phyloP scores from a whole-genome alignment of 2,329 filamentous ascomycete genomes.

The Daldinia sp. region DNA sequence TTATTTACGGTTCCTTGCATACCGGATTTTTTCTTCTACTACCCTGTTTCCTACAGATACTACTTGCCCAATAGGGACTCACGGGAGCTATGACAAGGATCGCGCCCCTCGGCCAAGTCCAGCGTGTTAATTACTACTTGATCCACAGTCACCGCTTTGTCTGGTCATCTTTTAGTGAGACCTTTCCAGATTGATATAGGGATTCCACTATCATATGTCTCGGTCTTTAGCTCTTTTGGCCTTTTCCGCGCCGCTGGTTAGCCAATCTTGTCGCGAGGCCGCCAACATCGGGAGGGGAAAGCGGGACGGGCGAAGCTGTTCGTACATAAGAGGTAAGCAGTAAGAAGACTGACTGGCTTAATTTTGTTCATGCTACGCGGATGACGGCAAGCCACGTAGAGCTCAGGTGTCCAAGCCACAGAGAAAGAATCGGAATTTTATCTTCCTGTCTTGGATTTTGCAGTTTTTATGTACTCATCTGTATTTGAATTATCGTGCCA shows the following conservation, averaged over 20 bases:
- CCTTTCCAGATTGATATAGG: background rate
- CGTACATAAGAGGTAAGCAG: background rate
- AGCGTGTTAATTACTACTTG: conserved; percentile 30
- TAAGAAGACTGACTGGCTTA: background rate
- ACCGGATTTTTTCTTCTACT: conserved; percentile 15
- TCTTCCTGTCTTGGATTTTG: background rate
- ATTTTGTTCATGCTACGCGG: background rate
- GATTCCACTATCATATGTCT: conserved; percentile 22
- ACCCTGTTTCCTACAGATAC: conserved; percentile 24
- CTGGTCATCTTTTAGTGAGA: conserved; percentile 10
- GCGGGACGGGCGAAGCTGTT: too few relatives aligned
- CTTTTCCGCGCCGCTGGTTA: background rate
- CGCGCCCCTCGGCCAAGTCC: conserved; percentile 21
- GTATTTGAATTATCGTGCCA: conserved; percentile 14
- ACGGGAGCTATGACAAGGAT: conserved; percentile 23
- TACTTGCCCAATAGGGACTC: conserved; percentile 41
- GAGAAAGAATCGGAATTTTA: background rate
- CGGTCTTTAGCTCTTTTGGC: conserved; percentile 7
- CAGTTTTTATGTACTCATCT: background rate
- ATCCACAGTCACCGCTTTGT: conserved; percentile 31
- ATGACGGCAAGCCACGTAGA: background rate
- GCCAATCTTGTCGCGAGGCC: conserved; percentile 21
- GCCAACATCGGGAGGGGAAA: background rate
- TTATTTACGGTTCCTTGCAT: conserved; percentile 24
- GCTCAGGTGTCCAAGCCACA: background rate